phyloP scores from a whole-genome alignment of 768 basidiomycete genomes.

The Kwoniella sp. region DNA sequence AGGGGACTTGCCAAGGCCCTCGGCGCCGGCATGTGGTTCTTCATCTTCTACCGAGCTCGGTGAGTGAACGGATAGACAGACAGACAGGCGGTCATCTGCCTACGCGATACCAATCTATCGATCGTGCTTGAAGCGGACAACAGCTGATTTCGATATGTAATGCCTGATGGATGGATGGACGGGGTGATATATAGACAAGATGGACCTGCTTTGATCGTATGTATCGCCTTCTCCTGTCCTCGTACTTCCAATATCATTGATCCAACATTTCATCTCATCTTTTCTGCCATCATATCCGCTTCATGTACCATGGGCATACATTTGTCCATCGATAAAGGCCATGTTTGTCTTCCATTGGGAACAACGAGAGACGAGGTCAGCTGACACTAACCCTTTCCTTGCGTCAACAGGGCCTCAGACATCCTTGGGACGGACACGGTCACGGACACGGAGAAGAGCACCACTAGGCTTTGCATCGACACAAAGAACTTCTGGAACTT shows the following conservation, averaged over 20 bases:
- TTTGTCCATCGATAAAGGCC: too few relatives aligned
- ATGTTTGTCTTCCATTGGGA: too few relatives aligned
- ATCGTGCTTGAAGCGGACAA: slow-evolving; percentile 9
- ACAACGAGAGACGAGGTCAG: too few relatives aligned
- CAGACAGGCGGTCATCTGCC: neutral
- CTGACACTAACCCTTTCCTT: too few relatives aligned
- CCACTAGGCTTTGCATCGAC: slow-evolving; percentile 36
- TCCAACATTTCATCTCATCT: too few relatives aligned
- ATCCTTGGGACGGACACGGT: slow-evolving; percentile 69
- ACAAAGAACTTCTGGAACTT: too few relatives aligned
- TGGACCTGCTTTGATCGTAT: slow-evolving; percentile 72
- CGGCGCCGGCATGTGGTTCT: slow-evolving; percentile 97
- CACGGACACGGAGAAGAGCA: slow-evolving; percentile 58
- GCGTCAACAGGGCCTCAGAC: slow-evolving; percentile 56
- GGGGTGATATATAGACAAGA: slow-evolving; percentile 73
- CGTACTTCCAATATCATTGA: too few relatives aligned
- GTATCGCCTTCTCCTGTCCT: too few relatives aligned
- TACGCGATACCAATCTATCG: neutral
- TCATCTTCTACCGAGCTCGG: slow-evolving; percentile 95
- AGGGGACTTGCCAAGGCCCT: slow-evolving; percentile 79
- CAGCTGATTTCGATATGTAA: too few relatives aligned
- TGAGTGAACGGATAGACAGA: slow-evolving; percentile 58
- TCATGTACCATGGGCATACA: too few relatives aligned
- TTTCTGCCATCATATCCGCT: too few relatives aligned
- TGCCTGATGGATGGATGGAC: too few relatives aligned